Base-by-base conservation (phyloP, 179 eudicot genomes). In the Pouteria campechiana region DNA sequence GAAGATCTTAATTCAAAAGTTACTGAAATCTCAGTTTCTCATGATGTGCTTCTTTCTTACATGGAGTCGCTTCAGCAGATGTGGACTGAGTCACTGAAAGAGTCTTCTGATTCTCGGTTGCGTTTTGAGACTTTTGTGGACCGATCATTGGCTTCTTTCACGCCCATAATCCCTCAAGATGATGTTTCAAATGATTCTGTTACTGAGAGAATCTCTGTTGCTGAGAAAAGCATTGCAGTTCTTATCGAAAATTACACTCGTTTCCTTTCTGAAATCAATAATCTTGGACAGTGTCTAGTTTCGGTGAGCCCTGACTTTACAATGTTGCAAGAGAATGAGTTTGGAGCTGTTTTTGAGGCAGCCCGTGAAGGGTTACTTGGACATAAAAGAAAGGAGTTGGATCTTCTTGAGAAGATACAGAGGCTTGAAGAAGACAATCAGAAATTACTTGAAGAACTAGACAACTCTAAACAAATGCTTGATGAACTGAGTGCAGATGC, bases 181-280 rank as follows among this genome's bases (percentile, higher is more conserved):
- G 75, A 70, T 24, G 38, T 75, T 18, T 25, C 40, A 35, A 79
- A 79, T 57, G 57, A 48, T 19, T 77, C 96, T 31, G 46, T 78
- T 46, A 39, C 50, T 10, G 81, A 68, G 18, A 92, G 69, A 53
- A 53, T 87, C 35, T 75, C 76, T 32, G 75, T 57, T 41, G 41
- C 78, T 35, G 94, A 92, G 62, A 78, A 60, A 46, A 58, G 65
- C 37, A 65, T 70, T 53, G 71, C 56, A 48, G 21, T 71, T 38
- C 65, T 87, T 47, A 58, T 74, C 57, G 93, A 81, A 57, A 80
- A 80, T 44, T 77, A 87, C 44, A 83, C 73, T 39, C 48, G 72
- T 72, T 77, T 92, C 63, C 69, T 82, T 37, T 82, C 72, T 54
- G 85, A 76, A 69, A 62, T 69, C 32, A 75, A 82, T 55, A 69